phyloP scores from a whole-genome alignment of 495 filamentous ascomycete genomes.

The Trichoderma orchidacearum region DNA sequence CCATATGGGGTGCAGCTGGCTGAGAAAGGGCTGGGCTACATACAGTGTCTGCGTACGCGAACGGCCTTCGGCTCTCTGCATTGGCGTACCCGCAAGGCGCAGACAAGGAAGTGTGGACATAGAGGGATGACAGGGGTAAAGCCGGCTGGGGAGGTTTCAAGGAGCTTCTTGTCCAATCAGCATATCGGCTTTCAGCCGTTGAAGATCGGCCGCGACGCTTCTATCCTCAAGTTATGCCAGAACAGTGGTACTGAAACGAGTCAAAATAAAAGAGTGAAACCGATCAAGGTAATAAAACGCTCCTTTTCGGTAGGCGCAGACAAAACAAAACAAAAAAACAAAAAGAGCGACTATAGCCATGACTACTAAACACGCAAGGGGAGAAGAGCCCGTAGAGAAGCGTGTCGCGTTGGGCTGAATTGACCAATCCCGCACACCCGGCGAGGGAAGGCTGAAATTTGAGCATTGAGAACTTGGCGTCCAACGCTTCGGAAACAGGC shows the following conservation, averaged over 20 bases:
- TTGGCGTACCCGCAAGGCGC: constrained; percentile 1
- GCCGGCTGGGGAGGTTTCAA: neutral
- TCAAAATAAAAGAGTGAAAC: neutral
- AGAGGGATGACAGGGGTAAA: neutral
- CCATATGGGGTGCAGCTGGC: neutral
- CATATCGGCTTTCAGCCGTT: neutral
- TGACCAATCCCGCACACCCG: neutral
- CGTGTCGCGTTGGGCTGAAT: neutral
- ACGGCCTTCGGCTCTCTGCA: neutral
- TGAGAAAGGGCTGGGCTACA: neutral
- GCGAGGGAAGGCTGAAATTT: neutral
- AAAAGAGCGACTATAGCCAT: too few relatives aligned
- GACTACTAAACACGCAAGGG: neutral
- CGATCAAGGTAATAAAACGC: neutral
- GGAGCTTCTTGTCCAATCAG: neutral
- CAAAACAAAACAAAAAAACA: too few relatives aligned
- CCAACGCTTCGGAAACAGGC: neutral
- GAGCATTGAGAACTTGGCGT: neutral
- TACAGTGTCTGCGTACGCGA: neutral
- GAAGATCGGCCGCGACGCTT: neutral
- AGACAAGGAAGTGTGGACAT: neutral
- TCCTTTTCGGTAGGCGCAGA: neutral
- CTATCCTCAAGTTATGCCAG: neutral
- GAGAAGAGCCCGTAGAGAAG: neutral
- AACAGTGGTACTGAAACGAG: neutral